phyloP scores from a whole-genome alignment of 2,329 filamentous ascomycete species.

The Paecilomyces sp. region DNA sequence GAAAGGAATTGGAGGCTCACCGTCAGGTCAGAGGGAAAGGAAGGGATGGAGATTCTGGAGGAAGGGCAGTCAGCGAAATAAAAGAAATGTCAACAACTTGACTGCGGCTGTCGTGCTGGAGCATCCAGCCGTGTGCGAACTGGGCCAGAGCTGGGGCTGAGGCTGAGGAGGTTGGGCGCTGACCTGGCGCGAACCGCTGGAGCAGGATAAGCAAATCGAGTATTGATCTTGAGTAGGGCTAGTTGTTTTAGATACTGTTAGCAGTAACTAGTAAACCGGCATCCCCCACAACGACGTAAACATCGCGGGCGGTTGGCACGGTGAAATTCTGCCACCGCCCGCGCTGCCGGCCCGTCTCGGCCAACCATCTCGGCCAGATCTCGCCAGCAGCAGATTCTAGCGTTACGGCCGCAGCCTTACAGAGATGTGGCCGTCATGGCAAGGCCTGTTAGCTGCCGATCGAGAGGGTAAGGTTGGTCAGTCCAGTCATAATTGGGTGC shows the following conservation, averaged over 20 bases:
- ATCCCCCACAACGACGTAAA: slow-evolving; percentile 4
- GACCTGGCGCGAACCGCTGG: neutral
- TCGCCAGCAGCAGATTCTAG: neutral
- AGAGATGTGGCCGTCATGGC: neutral
- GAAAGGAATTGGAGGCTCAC: slow-evolving; percentile 5
- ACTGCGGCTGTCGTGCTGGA: neutral
- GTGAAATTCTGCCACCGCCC: slow-evolving; percentile 13
- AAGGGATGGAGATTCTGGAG: neutral
- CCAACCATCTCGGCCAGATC: slow-evolving; percentile 2
- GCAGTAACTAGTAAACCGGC: neutral
- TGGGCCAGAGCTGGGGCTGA: neutral
- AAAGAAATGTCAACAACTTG: neutral
- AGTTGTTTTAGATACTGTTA: neutral
- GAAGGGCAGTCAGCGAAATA: neutral
- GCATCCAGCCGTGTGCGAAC: neutral
- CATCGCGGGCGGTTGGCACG: slow-evolving; percentile 10
- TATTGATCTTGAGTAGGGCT: neutral
- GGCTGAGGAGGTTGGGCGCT: neutral
- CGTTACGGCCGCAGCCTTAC: neutral
- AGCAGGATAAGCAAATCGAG: neutral
- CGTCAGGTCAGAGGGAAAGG: neutral
- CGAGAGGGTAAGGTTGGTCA: neutral
- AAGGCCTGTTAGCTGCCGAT: neutral
- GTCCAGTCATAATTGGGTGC: neutral
- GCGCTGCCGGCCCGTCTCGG: slow-evolving; percentile 3